Base-by-base conservation (phyloP, 768 basidiomycete species). In the Podaxis sp. region DNA sequence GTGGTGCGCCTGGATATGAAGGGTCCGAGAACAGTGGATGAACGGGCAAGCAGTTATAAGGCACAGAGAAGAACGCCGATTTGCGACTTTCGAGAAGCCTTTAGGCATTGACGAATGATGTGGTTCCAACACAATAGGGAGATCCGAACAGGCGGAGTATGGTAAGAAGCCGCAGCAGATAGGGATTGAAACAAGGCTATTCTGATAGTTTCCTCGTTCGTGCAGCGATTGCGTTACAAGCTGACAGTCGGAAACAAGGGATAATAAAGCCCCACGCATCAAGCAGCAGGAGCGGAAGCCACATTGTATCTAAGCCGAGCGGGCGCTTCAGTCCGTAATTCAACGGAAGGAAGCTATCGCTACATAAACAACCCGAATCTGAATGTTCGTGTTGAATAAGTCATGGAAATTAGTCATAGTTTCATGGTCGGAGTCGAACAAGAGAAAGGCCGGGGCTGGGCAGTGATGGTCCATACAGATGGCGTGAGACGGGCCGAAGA, bases 111-210 rank as follows among this genome's bases (percentile, higher is more conserved):
- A 33, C 11, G 33, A 9, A 60, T 52, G 51, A 24, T 19, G 17
- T 53, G n/a, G 38, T 53, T 25, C 50, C 38, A 41, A 41, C 24
- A 54, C 59, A 54, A 53, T 36, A 27, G 40, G 57, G 43, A 11
- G 6, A n/a, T 13, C 40, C 38, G 19, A 60, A n/a, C 37, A 53
- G 29, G n/a, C 19, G 25, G 51, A 11, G 38, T n/a, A 60, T 25
- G 15, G 19, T 27, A 40, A 51, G 58, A 52, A 51, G 57, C 49
- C 37, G 41, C 59, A 53, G 38, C 24, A 27, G 17, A 52, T 59
- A 60, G 59, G 38, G 51, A 60, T 25, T 53, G 59, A 33, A 49
- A 60, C 46, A 40, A 22, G 43, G 43, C n/a, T 19, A 41, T 7
- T n/a, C 43, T 46, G 19, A 19, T 9, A 46, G 43, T 19, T 46